These are phyloP conservation scores for Penicillium goetzii DNA, from an alignment of 495 filamentous ascomycete species.

Conservation along the genomic window DNA sequence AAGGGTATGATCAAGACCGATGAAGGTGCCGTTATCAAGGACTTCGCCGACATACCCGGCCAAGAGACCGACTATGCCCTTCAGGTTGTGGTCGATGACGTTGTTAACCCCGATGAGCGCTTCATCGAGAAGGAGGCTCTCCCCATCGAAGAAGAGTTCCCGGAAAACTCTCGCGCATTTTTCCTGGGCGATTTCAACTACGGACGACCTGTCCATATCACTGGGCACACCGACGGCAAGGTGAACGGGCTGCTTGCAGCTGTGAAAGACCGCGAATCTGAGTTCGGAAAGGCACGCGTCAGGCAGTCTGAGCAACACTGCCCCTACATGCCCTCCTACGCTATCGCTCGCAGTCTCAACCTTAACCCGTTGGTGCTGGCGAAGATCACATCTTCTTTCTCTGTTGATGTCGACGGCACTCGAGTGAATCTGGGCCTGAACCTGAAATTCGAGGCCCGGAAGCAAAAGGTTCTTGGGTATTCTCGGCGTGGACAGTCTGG, in stretches of 20 bases:
- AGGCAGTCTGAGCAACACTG: slow-evolving; percentile 63
- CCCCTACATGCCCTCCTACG: slow-evolving; percentile 83
- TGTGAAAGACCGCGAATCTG: slow-evolving; percentile 69
- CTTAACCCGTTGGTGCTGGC: slow-evolving; percentile 87
- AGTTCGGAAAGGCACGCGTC: slow-evolving; percentile 79
- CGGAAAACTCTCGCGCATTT: slow-evolving; percentile 77
- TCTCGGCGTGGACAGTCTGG: slow-evolving; percentile 80
- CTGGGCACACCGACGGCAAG: slow-evolving; percentile 71
- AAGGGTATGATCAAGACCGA: slow-evolving; percentile 91
- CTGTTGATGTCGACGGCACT: slow-evolving; percentile 74
- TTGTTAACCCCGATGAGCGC: slow-evolving; percentile 87
- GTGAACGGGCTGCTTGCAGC: slow-evolving; percentile 75
- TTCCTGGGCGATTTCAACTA: slow-evolving; percentile 97
- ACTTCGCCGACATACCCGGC: slow-evolving; percentile 86
- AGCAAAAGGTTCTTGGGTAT: slow-evolving; percentile 95
- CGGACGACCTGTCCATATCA: slow-evolving; percentile 83
- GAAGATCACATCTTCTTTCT: slow-evolving; percentile 94
- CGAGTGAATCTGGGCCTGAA: slow-evolving; percentile 91
- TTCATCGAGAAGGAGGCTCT: slow-evolving; percentile 87
- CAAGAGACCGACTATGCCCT: slow-evolving; percentile 91
- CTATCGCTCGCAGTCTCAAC: slow-evolving; percentile 77
- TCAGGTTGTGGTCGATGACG: slow-evolving; percentile 87
- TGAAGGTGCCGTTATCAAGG: slow-evolving; percentile 87
- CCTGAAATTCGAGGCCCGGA: slow-evolving; percentile 93
- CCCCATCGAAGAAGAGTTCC: slow-evolving; percentile 91